These are phyloP conservation scores for Ogataea salicorniae DNA, from an alignment of 805 yeast genomes.

Conservation along the genomic window DNA sequence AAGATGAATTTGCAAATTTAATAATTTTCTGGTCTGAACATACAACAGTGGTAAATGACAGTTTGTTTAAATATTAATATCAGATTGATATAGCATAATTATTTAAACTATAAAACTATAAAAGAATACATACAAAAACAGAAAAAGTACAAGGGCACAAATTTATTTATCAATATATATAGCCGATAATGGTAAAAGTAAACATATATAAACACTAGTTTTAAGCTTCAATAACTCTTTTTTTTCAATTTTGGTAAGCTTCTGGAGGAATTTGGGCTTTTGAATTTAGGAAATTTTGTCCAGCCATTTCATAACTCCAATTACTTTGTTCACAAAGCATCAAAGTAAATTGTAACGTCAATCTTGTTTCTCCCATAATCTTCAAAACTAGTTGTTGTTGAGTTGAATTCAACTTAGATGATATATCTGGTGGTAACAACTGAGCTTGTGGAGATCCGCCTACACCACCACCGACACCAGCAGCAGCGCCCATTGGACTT, in stretches of 20 bases:
- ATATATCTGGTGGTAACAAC: conserved; percentile 48
- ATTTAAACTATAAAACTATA: no score
- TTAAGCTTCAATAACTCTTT: no score
- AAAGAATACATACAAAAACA: no score
- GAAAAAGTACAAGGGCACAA: no score
- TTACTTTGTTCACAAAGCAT: conserved; percentile 85
- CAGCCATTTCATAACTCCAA: conserved; percentile 72
- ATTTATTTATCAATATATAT: no score
- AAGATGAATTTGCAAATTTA: no score
- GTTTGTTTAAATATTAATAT: no score
- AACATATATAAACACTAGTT: neutral
- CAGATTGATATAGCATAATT: no score
- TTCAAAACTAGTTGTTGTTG: conserved; percentile 65
- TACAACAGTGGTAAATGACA: no score
- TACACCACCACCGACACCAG: neutral
- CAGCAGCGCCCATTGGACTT: no score
- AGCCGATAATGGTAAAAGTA: neutral
- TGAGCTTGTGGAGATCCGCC: neutral
- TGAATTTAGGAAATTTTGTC: conserved; percentile 64
- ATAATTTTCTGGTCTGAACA: no score
- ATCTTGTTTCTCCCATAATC: conserved; percentile 64
- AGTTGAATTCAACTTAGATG: conserved; percentile 41
- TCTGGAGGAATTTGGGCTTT: conserved; percentile 48
- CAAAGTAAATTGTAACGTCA: conserved; percentile 72
- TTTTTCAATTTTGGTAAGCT: conserved; percentile 35